phyloP scores from a whole-genome alignment of 352 stramenopile genomes.

The Globisporangium cylindrosporum region DNA sequence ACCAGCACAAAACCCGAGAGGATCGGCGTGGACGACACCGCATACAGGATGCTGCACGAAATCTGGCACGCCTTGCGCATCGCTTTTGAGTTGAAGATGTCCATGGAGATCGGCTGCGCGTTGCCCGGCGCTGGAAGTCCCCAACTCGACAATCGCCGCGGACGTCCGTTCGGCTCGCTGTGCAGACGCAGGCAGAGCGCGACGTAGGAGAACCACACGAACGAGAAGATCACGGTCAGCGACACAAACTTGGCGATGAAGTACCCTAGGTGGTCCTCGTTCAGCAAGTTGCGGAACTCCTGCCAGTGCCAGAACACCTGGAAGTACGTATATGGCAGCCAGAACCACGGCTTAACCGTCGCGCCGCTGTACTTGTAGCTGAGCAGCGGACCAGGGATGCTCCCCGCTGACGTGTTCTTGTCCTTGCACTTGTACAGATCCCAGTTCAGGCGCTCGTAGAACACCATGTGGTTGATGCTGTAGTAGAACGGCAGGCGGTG shows the following conservation, averaged over 20 bases:
- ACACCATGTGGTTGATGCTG: constrained; percentile 88
- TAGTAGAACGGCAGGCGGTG: constrained; percentile 81
- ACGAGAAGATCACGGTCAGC: constrained; percentile 54
- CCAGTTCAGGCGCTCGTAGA: constrained; percentile 87
- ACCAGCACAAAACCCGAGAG: constrained; percentile 62
- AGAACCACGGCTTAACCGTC: constrained; percentile 79
- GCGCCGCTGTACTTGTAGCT: constrained; percentile 80
- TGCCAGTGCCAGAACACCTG: constrained; percentile 85
- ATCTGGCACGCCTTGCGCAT: constrained; percentile 72
- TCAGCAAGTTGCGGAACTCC: constrained; percentile 47
- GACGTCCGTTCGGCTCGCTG: constrained; percentile 59
- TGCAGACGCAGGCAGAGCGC: constrained; percentile 65
- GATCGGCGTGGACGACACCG: constrained; percentile 58
- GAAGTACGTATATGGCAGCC: constrained; percentile 80
- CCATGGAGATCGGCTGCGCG: constrained; percentile 47
- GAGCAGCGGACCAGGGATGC: constrained; percentile 67
- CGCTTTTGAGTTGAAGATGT: constrained; percentile 72
- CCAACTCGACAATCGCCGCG: constrained; percentile 58
- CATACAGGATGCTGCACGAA: constrained; percentile 71
- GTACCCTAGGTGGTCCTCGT: constrained; percentile 60
- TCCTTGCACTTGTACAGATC: constrained; percentile 84
- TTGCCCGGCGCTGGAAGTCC: constrained; percentile 52
- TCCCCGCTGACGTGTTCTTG: constrained; percentile 49
- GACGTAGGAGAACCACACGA: constrained; percentile 67
- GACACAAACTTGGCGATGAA: constrained; percentile 63